Percentiles rank a stretch among this genome's conserved stretches.
Evolutionary conservation across 2,329 filamentous ascomycete genomes (phyloP).

Genomic region (Penicillium sp.): DNA sequence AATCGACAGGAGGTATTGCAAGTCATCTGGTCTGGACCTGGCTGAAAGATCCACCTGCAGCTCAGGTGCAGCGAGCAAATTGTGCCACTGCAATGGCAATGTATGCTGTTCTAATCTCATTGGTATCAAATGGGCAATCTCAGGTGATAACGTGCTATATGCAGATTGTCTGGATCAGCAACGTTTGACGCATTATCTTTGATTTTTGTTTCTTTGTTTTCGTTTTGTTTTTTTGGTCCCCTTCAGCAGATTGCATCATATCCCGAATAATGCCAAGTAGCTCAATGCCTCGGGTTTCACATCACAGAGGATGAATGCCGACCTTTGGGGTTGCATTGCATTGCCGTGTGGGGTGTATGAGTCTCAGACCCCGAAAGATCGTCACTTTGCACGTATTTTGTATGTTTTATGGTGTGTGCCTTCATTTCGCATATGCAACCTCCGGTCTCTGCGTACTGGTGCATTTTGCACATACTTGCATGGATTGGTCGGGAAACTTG

Average conservation of each 20-base stretch:
- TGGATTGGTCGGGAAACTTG: not conserved
- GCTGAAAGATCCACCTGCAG: not conserved
- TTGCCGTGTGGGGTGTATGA: not conserved
- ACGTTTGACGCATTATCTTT: not conserved
- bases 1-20: not conserved
- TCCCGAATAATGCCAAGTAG: not conserved
- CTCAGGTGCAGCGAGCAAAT: not conserved
- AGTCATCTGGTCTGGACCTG: not conserved
- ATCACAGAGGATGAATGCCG: not conserved
- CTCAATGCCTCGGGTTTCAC: not conserved
- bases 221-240: too few relatives aligned
- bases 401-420: not conserved
- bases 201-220: not conserved
- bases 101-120: not conserved
- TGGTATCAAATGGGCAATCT: not conserved
- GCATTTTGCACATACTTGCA: not conserved
- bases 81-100: not conserved
- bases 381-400: not conserved
- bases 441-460: not conserved
- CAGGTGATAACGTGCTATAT: not conserved
- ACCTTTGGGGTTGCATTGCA: not conserved
- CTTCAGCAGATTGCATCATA: not conserved
- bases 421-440: not conserved
- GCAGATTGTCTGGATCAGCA: not conserved
- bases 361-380: not conserved